Percentiles rank a stretch among this genome's conserved stretches.
Evolutionary conservation across 805 yeast genomes (phyloP).

Genomic region (Candida piceae): DNA sequence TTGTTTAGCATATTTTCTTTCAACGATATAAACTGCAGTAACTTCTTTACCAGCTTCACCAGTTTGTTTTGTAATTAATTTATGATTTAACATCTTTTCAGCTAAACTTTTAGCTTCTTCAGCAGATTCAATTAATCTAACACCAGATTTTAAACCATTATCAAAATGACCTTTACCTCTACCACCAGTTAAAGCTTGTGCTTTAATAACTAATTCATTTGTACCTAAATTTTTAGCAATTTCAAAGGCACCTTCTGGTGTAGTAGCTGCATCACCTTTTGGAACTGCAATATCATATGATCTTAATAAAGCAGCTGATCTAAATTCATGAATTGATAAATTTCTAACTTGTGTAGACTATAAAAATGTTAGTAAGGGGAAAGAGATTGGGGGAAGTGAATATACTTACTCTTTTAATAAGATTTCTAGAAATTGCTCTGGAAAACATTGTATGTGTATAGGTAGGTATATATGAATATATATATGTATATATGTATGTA

Average conservation of each 20-base stretch:
- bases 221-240: conserved; percentile 73
- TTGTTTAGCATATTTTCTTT: conserved; percentile 87
- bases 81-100: conserved; percentile 84
- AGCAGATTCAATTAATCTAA: conserved; percentile 78
- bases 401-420: conserved; percentile 18
- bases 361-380: neutral
- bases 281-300: conserved; percentile 88
- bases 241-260: conserved; percentile 81
- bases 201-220: conserved; percentile 89
- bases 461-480: too few relatives aligned
- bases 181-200: conserved; percentile 99
- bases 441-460: conserved; percentile 19
- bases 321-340: conserved; percentile 91
- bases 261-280: conserved; percentile 82
- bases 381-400: conserved; percentile 2
- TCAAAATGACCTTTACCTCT: conserved; percentile 99
- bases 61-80: conserved; percentile 95
- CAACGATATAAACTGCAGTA: conserved; percentile 92
- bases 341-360: conserved; percentile 43
- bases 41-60: conserved; percentile 97
- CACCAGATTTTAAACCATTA: conserved; percentile 95
- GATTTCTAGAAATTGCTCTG: conserved; percentile 17
- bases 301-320: conserved; percentile 84
- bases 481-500: too few relatives aligned
- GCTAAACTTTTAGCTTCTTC: conserved; percentile 86